Conservation (phyloP, 2,329 filamentous ascomycete genomes). For the Leptosphaerulina australis region DNA sequence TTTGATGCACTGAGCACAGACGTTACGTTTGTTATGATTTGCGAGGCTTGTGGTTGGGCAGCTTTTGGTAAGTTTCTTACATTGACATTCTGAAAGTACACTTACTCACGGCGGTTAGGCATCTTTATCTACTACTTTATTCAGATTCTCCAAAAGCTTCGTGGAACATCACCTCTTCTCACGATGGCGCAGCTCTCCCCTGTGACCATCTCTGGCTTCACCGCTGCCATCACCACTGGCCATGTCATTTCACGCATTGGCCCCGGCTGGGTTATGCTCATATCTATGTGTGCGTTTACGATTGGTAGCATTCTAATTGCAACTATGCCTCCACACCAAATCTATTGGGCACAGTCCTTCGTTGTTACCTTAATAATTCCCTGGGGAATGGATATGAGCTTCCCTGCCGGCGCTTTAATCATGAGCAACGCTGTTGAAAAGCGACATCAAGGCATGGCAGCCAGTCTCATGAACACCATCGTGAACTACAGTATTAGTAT, state of each 20-base stretch:
- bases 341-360: slow-evolving; percentile 52
- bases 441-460: slow-evolving; percentile 52
- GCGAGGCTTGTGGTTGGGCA: slow-evolving; percentile 54
- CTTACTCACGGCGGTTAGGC: slow-evolving; percentile 12
- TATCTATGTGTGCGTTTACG: slow-evolving; percentile 40
- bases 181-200: slow-evolving; percentile 36
- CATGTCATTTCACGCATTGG: slow-evolving; percentile 37
- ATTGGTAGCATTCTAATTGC: slow-evolving; percentile 50
- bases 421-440: slow-evolving; percentile 47
- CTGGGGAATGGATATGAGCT: slow-evolving; percentile 53
- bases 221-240: slow-evolving; percentile 43
- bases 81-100: background rate
- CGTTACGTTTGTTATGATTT: slow-evolving; percentile 62
- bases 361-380: slow-evolving; percentile 41
- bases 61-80: slow-evolving; percentile 36
- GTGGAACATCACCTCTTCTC: slow-evolving; percentile 34
- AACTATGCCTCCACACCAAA: slow-evolving; percentile 49
- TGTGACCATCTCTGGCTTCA: slow-evolving; percentile 35
- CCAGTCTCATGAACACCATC: slow-evolving; percentile 49
- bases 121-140: slow-evolving; percentile 44
- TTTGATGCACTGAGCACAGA: slow-evolving; percentile 58
- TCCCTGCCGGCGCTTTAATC: slow-evolving; percentile 51
- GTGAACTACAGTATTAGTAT: slow-evolving; percentile 54
- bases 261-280: slow-evolving; percentile 41
- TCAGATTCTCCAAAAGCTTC: slow-evolving; percentile 36